Conservation (phyloP, 2,329 filamentous ascomycete species). For the Xylaria sp. region DNA sequence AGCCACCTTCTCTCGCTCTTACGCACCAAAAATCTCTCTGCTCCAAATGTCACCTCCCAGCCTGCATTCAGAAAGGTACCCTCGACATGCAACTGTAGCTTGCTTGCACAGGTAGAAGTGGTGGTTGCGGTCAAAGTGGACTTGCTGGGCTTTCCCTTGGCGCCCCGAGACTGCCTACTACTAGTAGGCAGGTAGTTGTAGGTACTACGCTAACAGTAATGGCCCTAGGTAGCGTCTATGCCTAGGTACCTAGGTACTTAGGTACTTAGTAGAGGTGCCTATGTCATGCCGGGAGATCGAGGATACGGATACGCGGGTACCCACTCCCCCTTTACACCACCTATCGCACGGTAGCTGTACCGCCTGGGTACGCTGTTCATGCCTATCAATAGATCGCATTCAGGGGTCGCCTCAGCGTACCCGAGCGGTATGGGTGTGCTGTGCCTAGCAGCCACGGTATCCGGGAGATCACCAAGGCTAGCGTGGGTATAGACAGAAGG, state of each 20-base stretch:
- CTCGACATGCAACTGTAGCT: background rate
- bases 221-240: too few species aligned
- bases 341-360: background rate
- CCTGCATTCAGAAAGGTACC: background rate
- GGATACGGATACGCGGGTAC: constrained; percentile 28
- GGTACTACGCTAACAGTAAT: too few species aligned
- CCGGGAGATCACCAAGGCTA: background rate
- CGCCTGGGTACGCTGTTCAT: too few species aligned
- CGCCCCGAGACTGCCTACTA: too few species aligned
- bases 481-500: background rate
- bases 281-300: constrained; percentile 3
- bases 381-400: background rate
- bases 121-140: constrained; percentile 8
- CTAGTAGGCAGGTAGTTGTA: too few species aligned
- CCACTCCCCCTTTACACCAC: constrained; percentile 6
- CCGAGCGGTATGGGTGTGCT: background rate
- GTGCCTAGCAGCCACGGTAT: background rate
- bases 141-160: constrained; percentile 13
- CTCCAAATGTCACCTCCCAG: background rate
- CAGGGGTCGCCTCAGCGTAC: background rate
- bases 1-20: too few species aligned
- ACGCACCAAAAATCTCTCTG: too few species aligned
- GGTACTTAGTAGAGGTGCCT: too few species aligned
- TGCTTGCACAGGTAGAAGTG: background rate
- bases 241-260: too few species aligned